These are phyloP conservation scores for Echinosophora koreensis DNA, from an alignment of 306 rosid species.

Conservation along the genomic window DNA sequence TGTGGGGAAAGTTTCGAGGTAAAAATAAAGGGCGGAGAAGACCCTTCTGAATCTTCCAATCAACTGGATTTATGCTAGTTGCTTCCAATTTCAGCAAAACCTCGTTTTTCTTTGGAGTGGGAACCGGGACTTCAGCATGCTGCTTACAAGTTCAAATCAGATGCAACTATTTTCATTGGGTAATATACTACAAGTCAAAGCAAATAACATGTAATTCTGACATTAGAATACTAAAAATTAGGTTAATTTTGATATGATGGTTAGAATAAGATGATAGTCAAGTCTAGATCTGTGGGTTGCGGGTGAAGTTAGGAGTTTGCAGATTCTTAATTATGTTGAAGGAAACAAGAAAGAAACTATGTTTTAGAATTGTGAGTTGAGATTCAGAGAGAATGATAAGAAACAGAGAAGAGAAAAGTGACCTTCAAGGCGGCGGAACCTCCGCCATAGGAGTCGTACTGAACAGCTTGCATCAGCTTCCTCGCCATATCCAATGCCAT, in stretches of 20 bases:
- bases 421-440: slow-evolving; percentile 57
- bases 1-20: slow-evolving; percentile 66
- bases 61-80: slow-evolving; percentile 66
- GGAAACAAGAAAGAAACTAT: too few relatives aligned
- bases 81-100: slow-evolving; percentile 75
- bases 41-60: slow-evolving; percentile 85
- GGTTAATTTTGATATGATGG: too few relatives aligned
- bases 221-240: too few relatives aligned
- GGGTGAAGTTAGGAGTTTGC: too few relatives aligned
- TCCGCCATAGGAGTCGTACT: slow-evolving; percentile 51
- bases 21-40: slow-evolving; percentile 43
- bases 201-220: not conserved
- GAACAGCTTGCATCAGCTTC: slow-evolving; percentile 47
- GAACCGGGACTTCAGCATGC: slow-evolving; percentile 82
- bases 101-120: slow-evolving; percentile 60
- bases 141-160: slow-evolving; percentile 33
- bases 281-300: too few relatives aligned
- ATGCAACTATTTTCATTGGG: not conserved
- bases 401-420: not conserved
- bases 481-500: not conserved
- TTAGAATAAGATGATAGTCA: too few relatives aligned
- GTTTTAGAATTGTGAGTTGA: too few relatives aligned
- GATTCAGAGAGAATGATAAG: not conserved
- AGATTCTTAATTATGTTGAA: too few relatives aligned
- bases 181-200: not conserved